phyloP scores from a whole-genome alignment of 202 grass and related monocot species.

The Brachypodium distachyon region DNA sequence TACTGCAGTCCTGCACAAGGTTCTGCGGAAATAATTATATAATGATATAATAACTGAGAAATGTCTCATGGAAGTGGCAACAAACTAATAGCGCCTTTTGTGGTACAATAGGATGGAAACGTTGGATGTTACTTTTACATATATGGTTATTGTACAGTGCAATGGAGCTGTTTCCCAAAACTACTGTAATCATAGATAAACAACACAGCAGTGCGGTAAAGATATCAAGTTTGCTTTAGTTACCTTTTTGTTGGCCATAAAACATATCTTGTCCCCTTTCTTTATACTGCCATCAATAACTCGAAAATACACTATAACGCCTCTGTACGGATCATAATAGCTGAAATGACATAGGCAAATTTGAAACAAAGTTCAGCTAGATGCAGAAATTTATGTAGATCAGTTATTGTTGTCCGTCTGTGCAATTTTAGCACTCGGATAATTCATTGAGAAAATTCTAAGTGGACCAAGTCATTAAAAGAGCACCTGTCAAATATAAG shows the following conservation, averaged over 20 bases:
- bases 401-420: background rate
- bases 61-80: constrained; percentile 13
- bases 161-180: background rate
- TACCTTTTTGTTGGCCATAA: constrained; percentile 94
- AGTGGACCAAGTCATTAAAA: background rate
- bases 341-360: constrained; percentile 45
- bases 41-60: constrained; percentile 7
- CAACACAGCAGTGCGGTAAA: background rate
- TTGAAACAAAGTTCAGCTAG: constrained; percentile 13
- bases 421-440: background rate
- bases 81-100: background rate
- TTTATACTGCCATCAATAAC: constrained; percentile 79
- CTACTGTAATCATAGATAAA: background rate
- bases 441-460: constrained; percentile 4
- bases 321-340: constrained; percentile 98
- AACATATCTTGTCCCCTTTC: constrained; percentile 88
- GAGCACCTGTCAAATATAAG: constrained; percentile 98
- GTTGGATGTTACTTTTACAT: background rate
- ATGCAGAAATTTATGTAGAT: constrained; percentile 13
- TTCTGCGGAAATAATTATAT: background rate
- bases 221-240: constrained; percentile 6
- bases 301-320: constrained; percentile 95
- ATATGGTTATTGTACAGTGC: background rate
- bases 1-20: background rate
- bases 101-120: background rate